Evolutionary conservation across 2,329 filamentous ascomycete genomes (phyloP).

Genomic region (Orbilia javanica): DNA sequence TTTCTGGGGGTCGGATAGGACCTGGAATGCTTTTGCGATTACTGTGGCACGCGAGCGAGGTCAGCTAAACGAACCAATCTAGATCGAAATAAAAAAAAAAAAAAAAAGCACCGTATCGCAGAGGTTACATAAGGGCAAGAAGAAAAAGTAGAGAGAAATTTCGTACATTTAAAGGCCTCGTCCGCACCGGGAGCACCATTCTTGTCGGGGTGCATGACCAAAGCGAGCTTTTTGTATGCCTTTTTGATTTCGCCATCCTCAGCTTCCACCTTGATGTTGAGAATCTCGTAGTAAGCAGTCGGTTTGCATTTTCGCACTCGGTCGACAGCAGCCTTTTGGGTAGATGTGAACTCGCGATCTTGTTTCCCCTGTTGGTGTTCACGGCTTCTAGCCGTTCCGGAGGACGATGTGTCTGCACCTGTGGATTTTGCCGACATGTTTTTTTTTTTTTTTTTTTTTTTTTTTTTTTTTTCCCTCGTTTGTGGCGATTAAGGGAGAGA

Average conservation of each 20-base stretch:
- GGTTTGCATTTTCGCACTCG: conserved; percentile 85
- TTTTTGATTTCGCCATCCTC: conserved; percentile 94
- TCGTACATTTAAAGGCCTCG: conserved; percentile 90
- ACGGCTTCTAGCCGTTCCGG: conserved; percentile 65
- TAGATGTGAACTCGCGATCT: conserved; percentile 82
- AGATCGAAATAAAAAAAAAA: neutral
- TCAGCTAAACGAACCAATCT: neutral
- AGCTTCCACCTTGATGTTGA: conserved; percentile 77
- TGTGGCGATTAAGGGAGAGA: neutral
- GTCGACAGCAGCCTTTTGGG: conserved; percentile 91
- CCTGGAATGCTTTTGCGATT: conserved; percentile 92
- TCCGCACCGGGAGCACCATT: conserved; percentile 96
- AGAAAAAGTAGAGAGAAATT: conserved; percentile 18
- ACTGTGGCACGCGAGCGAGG: conserved; percentile 65
- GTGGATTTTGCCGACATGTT: conserved; percentile 52
- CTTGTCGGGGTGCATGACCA: conserved; percentile 98
- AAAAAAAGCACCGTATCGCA: conserved; percentile 14
- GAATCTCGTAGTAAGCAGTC: conserved; percentile 95
- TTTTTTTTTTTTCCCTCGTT: neutral
- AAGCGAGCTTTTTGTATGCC: conserved; percentile 91
- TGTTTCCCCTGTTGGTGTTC: conserved; percentile 82
- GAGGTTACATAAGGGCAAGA: neutral
- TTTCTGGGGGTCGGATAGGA: conserved; percentile 94
- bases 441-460: neutral
- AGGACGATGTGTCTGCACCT: conserved; percentile 51